phyloP scores from a whole-genome alignment of 768 basidiomycete species.

The Mycena indigotica region DNA sequence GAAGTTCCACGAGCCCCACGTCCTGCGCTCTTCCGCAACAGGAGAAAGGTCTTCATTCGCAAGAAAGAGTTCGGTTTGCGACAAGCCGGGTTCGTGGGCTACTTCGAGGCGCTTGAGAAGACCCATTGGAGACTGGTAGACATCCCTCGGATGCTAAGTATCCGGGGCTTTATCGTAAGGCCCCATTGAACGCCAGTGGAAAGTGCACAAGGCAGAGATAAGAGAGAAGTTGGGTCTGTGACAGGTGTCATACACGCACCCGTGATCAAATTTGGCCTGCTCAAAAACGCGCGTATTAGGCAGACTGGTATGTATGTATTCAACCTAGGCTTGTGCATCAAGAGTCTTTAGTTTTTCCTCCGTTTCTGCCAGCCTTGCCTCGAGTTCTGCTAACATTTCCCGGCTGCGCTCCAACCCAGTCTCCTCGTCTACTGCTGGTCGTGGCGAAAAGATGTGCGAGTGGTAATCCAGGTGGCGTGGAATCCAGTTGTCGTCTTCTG shows the following conservation, averaged over 20 bases:
- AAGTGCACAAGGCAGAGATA: slow-evolving; percentile 10
- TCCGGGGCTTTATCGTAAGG: background rate
- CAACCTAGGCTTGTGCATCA: too few relatives aligned
- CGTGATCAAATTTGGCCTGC: too few relatives aligned
- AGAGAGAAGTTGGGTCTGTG: slow-evolving; percentile 2
- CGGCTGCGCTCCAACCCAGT: too few relatives aligned
- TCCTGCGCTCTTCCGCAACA: slow-evolving; percentile 62
- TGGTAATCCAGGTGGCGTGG: too few relatives aligned
- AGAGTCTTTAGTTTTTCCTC: too few relatives aligned
- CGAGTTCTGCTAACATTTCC: too few relatives aligned
- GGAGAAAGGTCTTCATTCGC: slow-evolving; percentile 74
- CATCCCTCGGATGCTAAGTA: background rate
- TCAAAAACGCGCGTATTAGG: too few relatives aligned
- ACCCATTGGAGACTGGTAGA: slow-evolving; percentile 28
- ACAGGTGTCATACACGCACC: background rate
- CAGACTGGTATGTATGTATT: too few relatives aligned
- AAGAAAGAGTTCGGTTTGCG: slow-evolving; percentile 59
- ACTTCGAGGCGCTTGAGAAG: slow-evolving; percentile 51
- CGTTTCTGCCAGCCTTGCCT: too few relatives aligned
- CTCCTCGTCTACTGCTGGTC: too few relatives aligned
- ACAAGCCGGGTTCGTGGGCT: slow-evolving; percentile 52
- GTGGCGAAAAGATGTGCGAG: too few relatives aligned
- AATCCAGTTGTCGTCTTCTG: too few relatives aligned
- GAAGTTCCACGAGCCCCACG: slow-evolving; percentile 69
- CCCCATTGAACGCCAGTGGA: slow-evolving; percentile 6